phyloP scores from a whole-genome alignment of 208 protist species.

The Endotrypanum monterogeii region DNA sequence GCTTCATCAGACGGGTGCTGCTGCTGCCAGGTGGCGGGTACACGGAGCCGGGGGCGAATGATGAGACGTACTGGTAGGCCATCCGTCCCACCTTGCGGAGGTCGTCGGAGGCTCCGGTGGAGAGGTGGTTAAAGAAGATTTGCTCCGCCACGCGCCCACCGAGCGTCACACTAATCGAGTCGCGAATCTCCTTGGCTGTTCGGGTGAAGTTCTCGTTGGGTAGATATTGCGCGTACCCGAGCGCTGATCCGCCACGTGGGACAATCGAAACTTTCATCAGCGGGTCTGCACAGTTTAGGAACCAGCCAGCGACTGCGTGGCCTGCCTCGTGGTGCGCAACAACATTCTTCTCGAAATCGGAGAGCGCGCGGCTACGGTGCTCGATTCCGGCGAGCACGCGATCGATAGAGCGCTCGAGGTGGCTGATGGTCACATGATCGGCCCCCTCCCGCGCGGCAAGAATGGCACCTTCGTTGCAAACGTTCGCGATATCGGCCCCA shows the following conservation, averaged over 20 bases:
- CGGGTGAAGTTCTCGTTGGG: constrained; percentile 94
- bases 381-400: constrained; percentile 96
- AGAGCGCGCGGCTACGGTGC: constrained; percentile 88
- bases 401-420: constrained; percentile 96
- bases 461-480: constrained; percentile 96
- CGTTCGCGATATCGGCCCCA: constrained; percentile 97
- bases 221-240: constrained; percentile 98
- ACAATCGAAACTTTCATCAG: constrained; percentile 98
- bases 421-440: constrained; percentile 61
- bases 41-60: constrained; percentile 64
- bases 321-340: constrained; percentile 99
- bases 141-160: constrained; percentile 94
- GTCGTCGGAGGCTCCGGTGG: constrained; percentile 96
- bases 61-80: constrained; percentile 92
- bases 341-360: constrained; percentile 88
- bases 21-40: constrained; percentile 74
- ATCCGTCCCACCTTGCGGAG: constrained; percentile 94
- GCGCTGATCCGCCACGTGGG: constrained; percentile 92
- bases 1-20: constrained; percentile 77
- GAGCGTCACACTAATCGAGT: constrained; percentile 95
- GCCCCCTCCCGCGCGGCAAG: constrained; percentile 84
- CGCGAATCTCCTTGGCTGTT: constrained; percentile 92
- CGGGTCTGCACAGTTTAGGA: constrained; percentile 96
- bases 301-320: constrained; percentile 97
- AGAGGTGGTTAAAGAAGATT: constrained; percentile 94